Base-by-base conservation (phyloP, 805 yeast genomes). In the Yueomyces sinensis region DNA sequence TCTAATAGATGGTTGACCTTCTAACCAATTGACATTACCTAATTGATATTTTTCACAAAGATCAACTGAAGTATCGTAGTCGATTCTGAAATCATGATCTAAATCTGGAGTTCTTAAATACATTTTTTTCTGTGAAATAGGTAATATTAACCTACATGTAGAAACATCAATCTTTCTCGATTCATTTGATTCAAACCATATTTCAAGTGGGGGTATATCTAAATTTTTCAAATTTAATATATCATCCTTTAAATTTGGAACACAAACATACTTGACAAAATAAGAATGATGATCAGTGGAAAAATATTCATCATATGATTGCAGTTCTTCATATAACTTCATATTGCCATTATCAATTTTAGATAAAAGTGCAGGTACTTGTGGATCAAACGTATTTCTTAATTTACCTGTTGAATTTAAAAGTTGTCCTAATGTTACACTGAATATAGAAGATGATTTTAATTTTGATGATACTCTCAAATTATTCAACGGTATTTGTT, bases 1-100 rank as follows among this genome's bases (percentile, higher is more conserved):
- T 30, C 46, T 49, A n/a, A 70, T 39, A 2, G 69, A 72, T 1
- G 66, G 67, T 45, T 70, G 74, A 14, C 42, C 46, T 42, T 46
- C 19, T 46, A 45, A 47, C 65, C 66, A 48, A 3, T 9, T 19
- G 2, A 43, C 20, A 56, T 50, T 18, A 41, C 45, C 24, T 38
- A 39, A 30, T 31, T 46, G 49, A 13, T 40, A 39, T 4, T 41
- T 36, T 32, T 36, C 37, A 4, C 28, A 31, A 3, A 46, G 30
- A 15, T 46, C 49, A 7, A 42, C 37, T 18, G 45, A 36, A 4
- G 32, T 37, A 30, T 49, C 54, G 11, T 38, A 25, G 19, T 37
- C 43, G 9, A 51, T 33, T 33, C 46, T 47, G 29, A 39, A 47
- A 37, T 56, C 61, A 35, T 45, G 41, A 3, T 45, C 36, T 11